These are phyloP conservation scores for Arabidopsis arenosa DNA, from an alignment of 345 rosid species.

Conservation along the genomic window DNA sequence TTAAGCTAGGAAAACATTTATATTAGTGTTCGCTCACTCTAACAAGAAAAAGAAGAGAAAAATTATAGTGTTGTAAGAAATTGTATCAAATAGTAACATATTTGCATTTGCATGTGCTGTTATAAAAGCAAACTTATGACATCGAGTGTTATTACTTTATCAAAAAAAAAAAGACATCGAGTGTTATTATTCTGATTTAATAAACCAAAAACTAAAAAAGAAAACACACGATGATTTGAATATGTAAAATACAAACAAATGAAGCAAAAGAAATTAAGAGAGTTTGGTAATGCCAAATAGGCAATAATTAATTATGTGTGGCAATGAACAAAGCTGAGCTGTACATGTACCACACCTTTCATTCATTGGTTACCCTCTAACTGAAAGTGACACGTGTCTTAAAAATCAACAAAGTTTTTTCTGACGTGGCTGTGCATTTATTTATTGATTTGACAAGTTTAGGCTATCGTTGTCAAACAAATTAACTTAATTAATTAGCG, in stretches of 20 bases:
- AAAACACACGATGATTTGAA: neutral
- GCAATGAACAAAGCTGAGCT: slow-evolving; percentile 38
- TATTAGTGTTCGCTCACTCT: too few relatives aligned
- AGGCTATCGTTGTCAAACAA: slow-evolving; percentile 7
- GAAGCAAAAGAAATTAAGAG: slow-evolving; percentile 3
- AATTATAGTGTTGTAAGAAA: neutral
- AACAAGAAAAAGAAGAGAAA: too few relatives aligned
- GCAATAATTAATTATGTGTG: slow-evolving; percentile 30
- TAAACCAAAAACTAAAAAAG: neutral
- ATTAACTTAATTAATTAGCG: slow-evolving; percentile 9
- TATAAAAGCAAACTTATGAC: neutral
- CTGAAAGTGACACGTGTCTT: slow-evolving; percentile 19
- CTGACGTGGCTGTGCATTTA: slow-evolving; percentile 21
- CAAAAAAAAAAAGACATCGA: too few relatives aligned
- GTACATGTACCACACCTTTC: slow-evolving; percentile 29
- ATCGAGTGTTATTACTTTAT: neutral
- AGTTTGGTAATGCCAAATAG: slow-evolving; percentile 26
- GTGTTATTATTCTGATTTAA: neutral
- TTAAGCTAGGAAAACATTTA: neutral
- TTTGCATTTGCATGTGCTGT: neutral
- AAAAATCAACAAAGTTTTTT: neutral
- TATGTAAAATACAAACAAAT: neutral
- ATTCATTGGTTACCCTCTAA: slow-evolving; percentile 33
- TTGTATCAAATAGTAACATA: neutral
- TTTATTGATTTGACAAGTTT: slow-evolving; percentile 29